A percentile compares a stretch with the other conserved stretches of the same genome.
Evolutionary conservation across 2,329 filamentous ascomycete species (phyloP).

Genomic region (Ophiostoma pallidulum): DNA sequence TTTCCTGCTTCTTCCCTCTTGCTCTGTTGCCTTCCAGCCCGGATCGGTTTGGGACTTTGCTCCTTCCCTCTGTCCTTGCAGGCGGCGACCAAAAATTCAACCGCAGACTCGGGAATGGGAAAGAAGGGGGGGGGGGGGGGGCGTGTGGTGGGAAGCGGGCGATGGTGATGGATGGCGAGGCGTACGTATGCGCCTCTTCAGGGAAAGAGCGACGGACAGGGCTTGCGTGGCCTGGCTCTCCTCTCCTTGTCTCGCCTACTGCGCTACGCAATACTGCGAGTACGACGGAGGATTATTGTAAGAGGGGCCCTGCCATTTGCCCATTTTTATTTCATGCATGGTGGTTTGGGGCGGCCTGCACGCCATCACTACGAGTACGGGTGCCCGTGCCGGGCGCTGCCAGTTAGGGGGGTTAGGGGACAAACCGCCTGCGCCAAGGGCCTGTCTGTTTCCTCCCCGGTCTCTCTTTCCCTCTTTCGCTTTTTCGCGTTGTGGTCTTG

Average conservation of each 20-base stretch:
- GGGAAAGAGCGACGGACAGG: constrained; percentile 16
- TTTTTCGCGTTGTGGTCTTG: too few species aligned
- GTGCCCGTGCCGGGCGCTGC: too few species aligned
- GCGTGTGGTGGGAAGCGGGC: constrained; percentile 4
- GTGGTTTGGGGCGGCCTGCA: too few species aligned
- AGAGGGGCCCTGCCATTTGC: constrained; percentile 4
- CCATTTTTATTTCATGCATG: constrained; percentile 2
- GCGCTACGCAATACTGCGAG: constrained; percentile 5
- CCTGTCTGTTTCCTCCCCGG: too few species aligned
- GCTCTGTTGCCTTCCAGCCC: constrained; percentile 4
- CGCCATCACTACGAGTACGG: too few species aligned
- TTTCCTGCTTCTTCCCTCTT: too few species aligned
- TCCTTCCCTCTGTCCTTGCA: neutral
- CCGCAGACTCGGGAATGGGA: neutral
- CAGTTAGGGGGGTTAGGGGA: too few species aligned
- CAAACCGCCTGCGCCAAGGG: too few species aligned
- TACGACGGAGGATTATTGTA: constrained; percentile 4
- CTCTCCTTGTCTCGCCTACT: constrained; percentile 7
- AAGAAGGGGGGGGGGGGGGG: neutral
- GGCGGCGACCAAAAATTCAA: constrained; percentile 5
- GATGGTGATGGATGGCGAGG: constrained; percentile 16
- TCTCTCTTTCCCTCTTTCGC: too few species aligned
- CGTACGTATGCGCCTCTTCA: constrained; percentile 17
- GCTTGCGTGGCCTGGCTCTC: constrained; percentile 19
- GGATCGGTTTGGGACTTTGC: neutral